A percentile compares a stretch with the other conserved stretches of the same genome.
These are phyloP conservation scores for Aureobasidium lini DNA, from an alignment of 2,329 filamentous ascomycete species.

Conservation along the genomic window DNA sequence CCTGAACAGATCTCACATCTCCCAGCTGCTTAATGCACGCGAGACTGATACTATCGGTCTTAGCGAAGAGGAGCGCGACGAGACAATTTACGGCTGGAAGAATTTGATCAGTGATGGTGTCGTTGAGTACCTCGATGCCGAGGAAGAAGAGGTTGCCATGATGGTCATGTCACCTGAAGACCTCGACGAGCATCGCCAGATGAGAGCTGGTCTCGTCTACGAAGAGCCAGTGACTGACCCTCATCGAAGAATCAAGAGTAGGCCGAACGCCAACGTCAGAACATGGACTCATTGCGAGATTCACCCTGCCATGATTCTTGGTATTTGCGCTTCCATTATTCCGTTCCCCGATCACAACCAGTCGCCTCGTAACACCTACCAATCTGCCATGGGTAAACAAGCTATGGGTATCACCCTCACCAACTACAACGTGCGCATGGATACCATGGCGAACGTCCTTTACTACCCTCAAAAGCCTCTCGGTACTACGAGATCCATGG, in stretches of 20 bases:
- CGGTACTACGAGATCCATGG: conserved; percentile 94
- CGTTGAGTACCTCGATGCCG: conserved; percentile 92
- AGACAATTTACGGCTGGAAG: conserved; percentile 74
- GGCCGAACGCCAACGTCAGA: conserved; percentile 77
- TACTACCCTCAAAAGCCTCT: conserved; percentile 98
- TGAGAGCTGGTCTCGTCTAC: conserved; percentile 28
- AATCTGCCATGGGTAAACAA: conserved; percentile 99
- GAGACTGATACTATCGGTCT: conserved; percentile 52
- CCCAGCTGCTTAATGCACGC: conserved; percentile 66
- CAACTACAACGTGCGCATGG: conserved; percentile 95
- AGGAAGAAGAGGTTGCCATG: conserved; percentile 98
- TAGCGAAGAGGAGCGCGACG: conserved; percentile 50
- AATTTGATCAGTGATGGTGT: conserved; percentile 76
- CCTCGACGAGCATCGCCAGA: conserved; percentile 54
- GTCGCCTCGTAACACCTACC: conserved; percentile 96
- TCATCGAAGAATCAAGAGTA: conserved; percentile 81
- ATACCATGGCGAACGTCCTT: conserved; percentile 98
- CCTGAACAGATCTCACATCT: conserved; percentile 76
- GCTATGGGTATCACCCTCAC: conserved; percentile 99
- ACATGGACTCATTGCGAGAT: conserved; percentile 98
- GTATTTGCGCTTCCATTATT: conserved; percentile 98
- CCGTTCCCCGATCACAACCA: conserved; percentile 99
- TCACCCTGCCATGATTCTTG: conserved; percentile 97
- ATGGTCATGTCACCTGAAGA: conserved; percentile 99
- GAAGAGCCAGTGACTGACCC: conserved; percentile 62